phyloP scores from a whole-genome alignment of 2,329 filamentous ascomycete genomes.

The Massarina eburnea region DNA sequence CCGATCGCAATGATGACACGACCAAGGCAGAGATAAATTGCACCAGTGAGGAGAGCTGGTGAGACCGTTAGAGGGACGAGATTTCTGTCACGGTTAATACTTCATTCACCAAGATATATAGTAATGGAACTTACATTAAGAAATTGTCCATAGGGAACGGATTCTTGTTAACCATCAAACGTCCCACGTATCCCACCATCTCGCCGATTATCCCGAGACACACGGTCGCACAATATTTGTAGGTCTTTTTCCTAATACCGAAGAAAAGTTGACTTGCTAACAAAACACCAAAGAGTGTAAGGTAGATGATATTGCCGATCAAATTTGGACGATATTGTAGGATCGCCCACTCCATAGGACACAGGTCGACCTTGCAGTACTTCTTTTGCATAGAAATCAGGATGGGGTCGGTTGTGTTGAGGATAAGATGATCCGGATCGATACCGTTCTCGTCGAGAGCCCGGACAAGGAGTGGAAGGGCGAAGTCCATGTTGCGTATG shows the following conservation, averaged over 20 bases:
- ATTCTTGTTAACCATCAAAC: conserved; percentile 54
- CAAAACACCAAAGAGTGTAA: conserved; percentile 50
- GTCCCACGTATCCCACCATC: conserved; percentile 57
- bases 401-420: conserved; percentile 11
- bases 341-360: conserved; percentile 49
- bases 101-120: neutral
- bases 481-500: neutral
- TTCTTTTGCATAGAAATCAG: conserved; percentile 18
- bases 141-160: conserved; percentile 54
- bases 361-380: conserved; percentile 17
- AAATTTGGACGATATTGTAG: conserved; percentile 56
- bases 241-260: conserved; percentile 54
- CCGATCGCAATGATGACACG: conserved; percentile 58
- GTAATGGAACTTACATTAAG: conserved; percentile 46
- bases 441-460: conserved; percentile 10
- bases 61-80: conserved; percentile 58
- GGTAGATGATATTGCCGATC: conserved; percentile 55
- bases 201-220: conserved; percentile 52
- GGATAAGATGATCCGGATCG: conserved; percentile 22
- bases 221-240: conserved; percentile 54
- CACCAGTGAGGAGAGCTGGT: conserved; percentile 56
- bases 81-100: conserved; percentile 41
- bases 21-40: conserved; percentile 57
- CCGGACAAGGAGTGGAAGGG: neutral
- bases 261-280: conserved; percentile 52